Evolutionary conservation across 441 rosid genomes (phyloP).

Genomic region (Arabidopsis lyrata): DNA sequence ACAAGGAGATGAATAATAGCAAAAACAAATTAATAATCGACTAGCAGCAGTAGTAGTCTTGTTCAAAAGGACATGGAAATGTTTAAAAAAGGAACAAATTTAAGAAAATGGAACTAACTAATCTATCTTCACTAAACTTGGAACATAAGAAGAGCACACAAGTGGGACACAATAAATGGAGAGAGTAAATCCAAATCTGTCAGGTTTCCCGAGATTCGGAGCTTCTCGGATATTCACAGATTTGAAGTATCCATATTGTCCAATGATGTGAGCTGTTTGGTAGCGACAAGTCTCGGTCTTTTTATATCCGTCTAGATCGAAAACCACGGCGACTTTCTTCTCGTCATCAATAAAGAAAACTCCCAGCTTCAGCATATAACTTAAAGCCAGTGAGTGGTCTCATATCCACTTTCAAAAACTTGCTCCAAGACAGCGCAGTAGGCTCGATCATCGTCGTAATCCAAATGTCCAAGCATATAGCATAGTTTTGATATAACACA

Average conservation of each 20-base stretch:
- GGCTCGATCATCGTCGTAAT: too few relatives aligned
- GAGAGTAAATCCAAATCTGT: background rate
- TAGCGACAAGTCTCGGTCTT: background rate
- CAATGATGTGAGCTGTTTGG: constrained; percentile 1
- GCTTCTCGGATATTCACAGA: background rate
- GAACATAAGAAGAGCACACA: background rate
- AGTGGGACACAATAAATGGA: background rate
- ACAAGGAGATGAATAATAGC: background rate
- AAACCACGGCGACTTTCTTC: too few relatives aligned
- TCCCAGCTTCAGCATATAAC: too few relatives aligned
- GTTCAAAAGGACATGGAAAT: background rate
- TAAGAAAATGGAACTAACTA: background rate
- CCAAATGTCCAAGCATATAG: too few relatives aligned
- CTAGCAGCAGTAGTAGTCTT: background rate
- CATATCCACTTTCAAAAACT: too few relatives aligned
- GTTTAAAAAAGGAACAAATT: background rate
- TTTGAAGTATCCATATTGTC: background rate
- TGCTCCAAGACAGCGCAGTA: too few relatives aligned
- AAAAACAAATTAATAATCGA: background rate
- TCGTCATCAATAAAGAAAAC: too few relatives aligned
- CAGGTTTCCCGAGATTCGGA: background rate
- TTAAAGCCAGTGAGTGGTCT: too few relatives aligned
- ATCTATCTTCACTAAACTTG: background rate
- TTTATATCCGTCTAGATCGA: background rate
- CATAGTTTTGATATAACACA: background rate